Evolutionary conservation across 805 yeast species (phyloP).

Genomic region (Saturnispora kantuleensis): DNA sequence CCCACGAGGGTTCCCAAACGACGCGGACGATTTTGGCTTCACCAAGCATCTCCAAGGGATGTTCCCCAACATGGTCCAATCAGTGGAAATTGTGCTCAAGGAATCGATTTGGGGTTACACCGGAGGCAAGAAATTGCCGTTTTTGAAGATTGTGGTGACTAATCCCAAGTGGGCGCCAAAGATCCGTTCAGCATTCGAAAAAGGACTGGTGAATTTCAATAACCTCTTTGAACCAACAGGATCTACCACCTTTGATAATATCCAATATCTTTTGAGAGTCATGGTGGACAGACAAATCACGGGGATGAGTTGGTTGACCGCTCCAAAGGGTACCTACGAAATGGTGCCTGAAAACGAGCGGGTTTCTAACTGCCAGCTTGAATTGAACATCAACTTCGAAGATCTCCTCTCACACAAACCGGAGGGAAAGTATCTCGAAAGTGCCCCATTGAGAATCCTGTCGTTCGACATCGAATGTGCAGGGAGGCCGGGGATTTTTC

Average conservation of each 20-base stretch:
- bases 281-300: conserved; percentile 90
- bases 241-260: conserved; percentile 76
- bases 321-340: conserved; percentile 65
- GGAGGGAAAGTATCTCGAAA: conserved; percentile 87
- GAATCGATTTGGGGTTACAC: conserved; percentile 93
- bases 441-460: conserved; percentile 87
- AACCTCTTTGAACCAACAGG: conserved; percentile 52
- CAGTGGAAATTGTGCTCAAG: conserved; percentile 53
- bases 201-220: conserved; percentile 62
- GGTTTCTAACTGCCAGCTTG: conserved; percentile 79
- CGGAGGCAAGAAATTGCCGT: conserved; percentile 69
- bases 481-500: conserved; percentile 93
- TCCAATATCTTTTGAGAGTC: conserved; percentile 73
- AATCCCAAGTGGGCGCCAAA: conserved; percentile 60
- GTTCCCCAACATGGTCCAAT: conserved; percentile 48
- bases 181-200: conserved; percentile 73
- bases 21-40: conserved; percentile 34
- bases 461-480: conserved; percentile 98
- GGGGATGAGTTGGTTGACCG: conserved; percentile 95
- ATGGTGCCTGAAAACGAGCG: conserved; percentile 29
- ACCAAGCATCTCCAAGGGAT: conserved; percentile 34
- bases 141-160: conserved; percentile 60
- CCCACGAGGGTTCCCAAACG: conserved; percentile 64
- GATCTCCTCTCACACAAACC: conserved; percentile 73
- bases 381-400: conserved; percentile 57